These are phyloP conservation scores for Fraxinus latifolia DNA, from an alignment of 305 asterid species.

Conservation along the genomic window DNA sequence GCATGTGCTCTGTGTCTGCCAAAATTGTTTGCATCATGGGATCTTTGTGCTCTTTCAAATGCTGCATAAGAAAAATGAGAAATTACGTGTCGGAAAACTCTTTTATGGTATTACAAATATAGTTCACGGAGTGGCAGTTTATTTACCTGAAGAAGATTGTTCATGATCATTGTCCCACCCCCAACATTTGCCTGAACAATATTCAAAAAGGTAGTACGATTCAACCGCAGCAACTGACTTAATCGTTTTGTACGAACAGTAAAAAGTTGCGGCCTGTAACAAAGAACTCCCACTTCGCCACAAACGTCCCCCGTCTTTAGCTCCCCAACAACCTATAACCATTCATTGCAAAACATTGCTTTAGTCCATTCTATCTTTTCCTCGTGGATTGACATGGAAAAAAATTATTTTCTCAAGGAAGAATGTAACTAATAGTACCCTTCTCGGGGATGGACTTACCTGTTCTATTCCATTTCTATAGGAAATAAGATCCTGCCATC, in stretches of 20 bases:
- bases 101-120: not conserved
- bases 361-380: slow-evolving; percentile 7
- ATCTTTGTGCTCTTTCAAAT: slow-evolving; percentile 52
- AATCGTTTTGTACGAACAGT: slow-evolving; percentile 68
- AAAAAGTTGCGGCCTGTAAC: slow-evolving; percentile 73
- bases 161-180: slow-evolving; percentile 74
- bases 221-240: slow-evolving; percentile 72
- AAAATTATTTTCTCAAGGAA: not conserved
- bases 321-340: slow-evolving; percentile 47
- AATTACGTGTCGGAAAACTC: not conserved
- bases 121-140: not conserved
- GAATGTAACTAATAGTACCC: slow-evolving; percentile 1
- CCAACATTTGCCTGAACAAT: slow-evolving; percentile 72
- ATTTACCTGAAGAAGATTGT: slow-evolving; percentile 74
- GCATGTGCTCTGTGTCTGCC: slow-evolving; percentile 60
- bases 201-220: slow-evolving; percentile 59
- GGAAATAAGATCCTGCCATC: slow-evolving; percentile 51
- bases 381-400: not conserved
- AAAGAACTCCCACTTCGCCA: slow-evolving; percentile 77
- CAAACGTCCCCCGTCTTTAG: slow-evolving; percentile 57
- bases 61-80: slow-evolving; percentile 39
- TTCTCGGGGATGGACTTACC: slow-evolving; percentile 27
- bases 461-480: slow-evolving; percentile 35
- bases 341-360: not conserved
- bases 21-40: slow-evolving; percentile 52